phyloP scores from a whole-genome alignment of 2,329 filamentous ascomycete species.

The Westerdykella sp. region DNA sequence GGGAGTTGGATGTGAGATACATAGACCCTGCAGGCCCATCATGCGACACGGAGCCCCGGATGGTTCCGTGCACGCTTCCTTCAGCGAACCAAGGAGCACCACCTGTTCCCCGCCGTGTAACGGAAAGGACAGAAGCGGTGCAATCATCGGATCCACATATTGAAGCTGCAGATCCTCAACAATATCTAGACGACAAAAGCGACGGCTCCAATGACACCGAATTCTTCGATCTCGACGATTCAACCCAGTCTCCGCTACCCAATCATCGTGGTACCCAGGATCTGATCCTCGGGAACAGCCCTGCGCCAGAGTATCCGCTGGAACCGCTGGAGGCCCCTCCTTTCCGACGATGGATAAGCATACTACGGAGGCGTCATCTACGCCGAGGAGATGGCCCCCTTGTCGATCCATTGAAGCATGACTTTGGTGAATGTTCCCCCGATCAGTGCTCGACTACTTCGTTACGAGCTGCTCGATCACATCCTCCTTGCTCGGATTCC shows the following conservation, averaged over 20 bases:
- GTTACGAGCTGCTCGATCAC: too few relatives aligned
- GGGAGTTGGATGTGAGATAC: slow-evolving; percentile 2
- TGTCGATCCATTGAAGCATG: too few relatives aligned
- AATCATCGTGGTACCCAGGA: slow-evolving; percentile 5
- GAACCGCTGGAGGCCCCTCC: slow-evolving; percentile 33
- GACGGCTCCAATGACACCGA: slow-evolving; percentile 14
- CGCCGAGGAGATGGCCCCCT: slow-evolving; percentile 7
- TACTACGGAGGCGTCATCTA: slow-evolving; percentile 53
- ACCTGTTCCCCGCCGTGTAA: neutral
- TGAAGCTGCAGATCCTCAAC: too few relatives aligned
- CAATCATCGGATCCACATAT: slow-evolving; percentile 2
- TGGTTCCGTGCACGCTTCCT: neutral
- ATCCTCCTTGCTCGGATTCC: slow-evolving; percentile 38
- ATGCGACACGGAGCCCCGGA: neutral
- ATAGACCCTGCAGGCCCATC: slow-evolving; percentile 3
- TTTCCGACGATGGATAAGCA: slow-evolving; percentile 69
- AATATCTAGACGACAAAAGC: neutral
- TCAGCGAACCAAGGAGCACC: neutral
- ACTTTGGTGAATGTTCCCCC: too few relatives aligned
- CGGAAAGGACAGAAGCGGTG: slow-evolving; percentile 3
- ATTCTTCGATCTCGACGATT: slow-evolving; percentile 25
- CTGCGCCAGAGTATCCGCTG: too few relatives aligned
- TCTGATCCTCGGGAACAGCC: too few relatives aligned
- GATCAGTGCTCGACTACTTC: too few relatives aligned
- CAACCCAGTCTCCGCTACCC: slow-evolving; percentile 27